Evolutionary conservation across 1,284 basidiomycete species (phyloP).

Genomic region (Neolentinus lepideus): DNA sequence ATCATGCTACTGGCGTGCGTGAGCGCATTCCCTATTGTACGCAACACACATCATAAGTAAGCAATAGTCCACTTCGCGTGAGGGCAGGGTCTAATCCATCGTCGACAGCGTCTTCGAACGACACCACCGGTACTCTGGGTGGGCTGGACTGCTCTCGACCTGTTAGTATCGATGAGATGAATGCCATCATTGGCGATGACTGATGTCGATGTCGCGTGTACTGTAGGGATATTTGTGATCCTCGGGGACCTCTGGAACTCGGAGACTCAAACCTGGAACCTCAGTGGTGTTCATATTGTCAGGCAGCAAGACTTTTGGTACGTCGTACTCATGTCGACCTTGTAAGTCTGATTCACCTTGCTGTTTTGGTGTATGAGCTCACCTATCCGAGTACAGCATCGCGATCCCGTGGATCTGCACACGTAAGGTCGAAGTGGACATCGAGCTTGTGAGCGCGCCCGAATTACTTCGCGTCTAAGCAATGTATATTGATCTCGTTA

Average conservation of each 20-base stretch:
- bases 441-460: conserved; percentile 54
- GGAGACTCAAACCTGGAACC: conserved; percentile 44
- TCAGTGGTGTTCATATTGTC: conserved; percentile 44
- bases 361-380: not conserved
- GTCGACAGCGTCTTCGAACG: conserved; percentile 59
- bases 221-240: conserved; percentile 58
- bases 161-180: conserved; percentile 29
- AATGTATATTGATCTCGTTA: not conserved
- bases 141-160: conserved; percentile 54
- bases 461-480: not conserved
- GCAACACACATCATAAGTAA: conserved; percentile 73
- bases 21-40: conserved; percentile 64
- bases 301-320: conserved; percentile 74
- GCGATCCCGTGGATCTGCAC: conserved; percentile 71
- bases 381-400: conserved; percentile 34
- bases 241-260: conserved; percentile 54
- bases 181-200: conserved; percentile 3
- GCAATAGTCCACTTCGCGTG: conserved; percentile 14
- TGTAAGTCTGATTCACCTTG: conserved; percentile 38
- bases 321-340: conserved; percentile 61
- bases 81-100: conserved; percentile 4
- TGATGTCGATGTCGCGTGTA: not conserved
- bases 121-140: conserved; percentile 71
- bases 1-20: conserved; percentile 47
- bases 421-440: conserved; percentile 63